A percentile compares a stretch with the other conserved stretches of the same genome.
Conservation (phyloP, 2,329 filamentous ascomycete genomes). For the Neonectria hederae region DNA sequence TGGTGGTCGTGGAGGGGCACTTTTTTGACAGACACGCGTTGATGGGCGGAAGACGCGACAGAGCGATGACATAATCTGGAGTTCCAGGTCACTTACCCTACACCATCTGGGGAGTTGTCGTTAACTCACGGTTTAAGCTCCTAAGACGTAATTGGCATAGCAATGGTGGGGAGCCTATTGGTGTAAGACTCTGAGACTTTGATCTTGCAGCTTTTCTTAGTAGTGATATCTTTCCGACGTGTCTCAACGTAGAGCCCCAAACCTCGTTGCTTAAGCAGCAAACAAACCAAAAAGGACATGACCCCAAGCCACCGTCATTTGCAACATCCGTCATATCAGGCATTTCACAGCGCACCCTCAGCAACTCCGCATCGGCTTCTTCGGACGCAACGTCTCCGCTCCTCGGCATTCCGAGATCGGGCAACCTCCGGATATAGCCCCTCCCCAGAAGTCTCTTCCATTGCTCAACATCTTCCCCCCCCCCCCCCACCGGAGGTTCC, state of each 20-base stretch:
- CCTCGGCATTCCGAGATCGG: conserved; percentile 23
- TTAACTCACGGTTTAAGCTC: neutral
- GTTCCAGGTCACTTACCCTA: neutral
- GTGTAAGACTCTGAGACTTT: too few relatives aligned
- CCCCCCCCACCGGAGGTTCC: too few relatives aligned
- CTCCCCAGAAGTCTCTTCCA: neutral
- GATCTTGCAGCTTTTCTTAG: neutral
- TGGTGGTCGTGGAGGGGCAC: conserved; percentile 21
- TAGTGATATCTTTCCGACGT: neutral
- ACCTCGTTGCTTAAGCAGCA: accelerated
- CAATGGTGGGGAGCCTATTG: neutral
- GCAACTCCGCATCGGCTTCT: conserved; percentile 5
- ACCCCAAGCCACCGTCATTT: neutral
- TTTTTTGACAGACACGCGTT: conserved; percentile 31
- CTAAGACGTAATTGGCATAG: neutral
- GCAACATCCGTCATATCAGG: neutral
- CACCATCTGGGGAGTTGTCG: neutral
- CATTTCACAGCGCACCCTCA: neutral
- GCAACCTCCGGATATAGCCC: neutral
- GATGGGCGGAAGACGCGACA: conserved; percentile 33
- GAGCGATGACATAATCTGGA: conserved; percentile 39
- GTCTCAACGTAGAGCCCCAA: neutral
- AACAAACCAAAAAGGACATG: neutral
- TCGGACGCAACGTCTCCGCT: conserved; percentile 20
- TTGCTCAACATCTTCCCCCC: neutral